Evolutionary conservation across 2,329 filamentous ascomycete genomes (phyloP).

Genomic region (Calonectria pseudoturangicola): DNA sequence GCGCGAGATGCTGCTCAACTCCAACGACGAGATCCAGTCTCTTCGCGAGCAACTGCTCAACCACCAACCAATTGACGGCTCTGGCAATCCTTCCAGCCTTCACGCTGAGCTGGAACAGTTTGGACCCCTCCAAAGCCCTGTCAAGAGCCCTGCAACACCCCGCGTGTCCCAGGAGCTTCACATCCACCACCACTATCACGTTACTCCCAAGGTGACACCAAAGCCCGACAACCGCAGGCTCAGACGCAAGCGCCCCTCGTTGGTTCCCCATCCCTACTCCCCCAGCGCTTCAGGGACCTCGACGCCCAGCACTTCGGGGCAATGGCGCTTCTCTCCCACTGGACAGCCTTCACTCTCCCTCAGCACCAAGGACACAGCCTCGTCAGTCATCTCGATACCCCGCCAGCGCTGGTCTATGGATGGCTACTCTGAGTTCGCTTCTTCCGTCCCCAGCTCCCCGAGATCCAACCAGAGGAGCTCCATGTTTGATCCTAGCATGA

Average conservation of each 20-base stretch:
- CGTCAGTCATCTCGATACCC: constrained; percentile 64
- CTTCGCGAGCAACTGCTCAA: constrained; percentile 87
- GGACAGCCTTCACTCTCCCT: constrained; percentile 65
- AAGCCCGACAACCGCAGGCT: constrained; percentile 77
- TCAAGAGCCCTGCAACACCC: constrained; percentile 45
- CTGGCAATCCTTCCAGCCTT: constrained; percentile 72
- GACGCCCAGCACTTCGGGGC: constrained; percentile 63
- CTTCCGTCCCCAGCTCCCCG: constrained; percentile 89
- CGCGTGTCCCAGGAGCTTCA: constrained; percentile 83
- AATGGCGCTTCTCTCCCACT: constrained; percentile 63
- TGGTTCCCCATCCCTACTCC: constrained; percentile 77
- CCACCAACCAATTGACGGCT: constrained; percentile 79
- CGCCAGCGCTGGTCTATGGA: constrained; percentile 76
- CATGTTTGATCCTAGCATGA: constrained; percentile 83
- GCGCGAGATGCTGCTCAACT: constrained; percentile 90
- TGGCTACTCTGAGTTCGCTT: constrained; percentile 80
- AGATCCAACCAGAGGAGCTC: constrained; percentile 83
- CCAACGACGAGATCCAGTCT: constrained; percentile 94
- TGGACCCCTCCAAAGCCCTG: constrained; percentile 42
- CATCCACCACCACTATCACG: constrained; percentile 96
- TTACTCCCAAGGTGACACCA: constrained; percentile 76
- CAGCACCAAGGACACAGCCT: constrained; percentile 70
- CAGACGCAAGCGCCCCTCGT: constrained; percentile 82
- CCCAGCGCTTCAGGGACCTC: constrained; percentile 64
- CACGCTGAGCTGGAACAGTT: constrained; percentile 80